A percentile compares a stretch with the other conserved stretches of the same genome.
These are phyloP conservation scores for Corynespora cassiicola DNA, from an alignment of 2,329 filamentous ascomycete genomes.

Conservation along the genomic window DNA sequence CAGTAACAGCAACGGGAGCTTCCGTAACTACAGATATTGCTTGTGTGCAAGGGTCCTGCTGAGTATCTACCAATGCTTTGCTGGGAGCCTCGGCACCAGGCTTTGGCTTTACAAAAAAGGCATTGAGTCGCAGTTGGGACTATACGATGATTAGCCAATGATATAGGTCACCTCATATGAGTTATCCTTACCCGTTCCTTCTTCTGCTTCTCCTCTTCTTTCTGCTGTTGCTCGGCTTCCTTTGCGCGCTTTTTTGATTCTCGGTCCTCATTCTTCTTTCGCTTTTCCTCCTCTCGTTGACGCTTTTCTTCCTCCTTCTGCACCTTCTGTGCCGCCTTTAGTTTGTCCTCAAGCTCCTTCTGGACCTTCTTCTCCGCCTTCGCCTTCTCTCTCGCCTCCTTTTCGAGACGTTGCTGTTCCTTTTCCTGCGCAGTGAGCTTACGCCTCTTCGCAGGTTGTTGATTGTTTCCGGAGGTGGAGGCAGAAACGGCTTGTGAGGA, in stretches of 20 bases:
- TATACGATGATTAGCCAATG: conserved; percentile 30
- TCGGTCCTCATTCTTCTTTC: conserved; percentile 48
- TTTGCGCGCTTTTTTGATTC: conserved; percentile 46
- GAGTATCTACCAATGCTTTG: conserved; percentile 36
- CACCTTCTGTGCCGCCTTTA: conserved; percentile 45
- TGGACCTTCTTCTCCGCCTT: conserved; percentile 43
- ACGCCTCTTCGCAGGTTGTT: conserved; percentile 49
- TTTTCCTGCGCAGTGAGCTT: conserved; percentile 53
- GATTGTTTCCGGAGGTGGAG: conserved; percentile 19
- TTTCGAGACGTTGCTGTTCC: conserved; percentile 44
- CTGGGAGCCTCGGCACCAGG: conserved; percentile 33
- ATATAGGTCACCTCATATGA: conserved; percentile 6
- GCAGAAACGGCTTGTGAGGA: conserved; percentile 13
- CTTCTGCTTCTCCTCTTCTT: conserved; percentile 39
- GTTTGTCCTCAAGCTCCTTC: conserved; percentile 42
- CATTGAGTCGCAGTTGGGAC: conserved; percentile 51
- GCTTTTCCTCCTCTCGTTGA: conserved; percentile 56
- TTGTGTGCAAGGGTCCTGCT: conserved; percentile 36
- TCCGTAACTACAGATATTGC: conserved; percentile 33
- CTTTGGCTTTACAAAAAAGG: conserved; percentile 54
- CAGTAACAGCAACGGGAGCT: conserved; percentile 25
- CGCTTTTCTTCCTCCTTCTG: conserved; percentile 47
- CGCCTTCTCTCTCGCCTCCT: conserved; percentile 45
- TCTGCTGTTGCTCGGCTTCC: conserved; percentile 55
- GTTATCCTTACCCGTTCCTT: conserved; percentile 50